Conservation (phyloP, 805 yeast species). For the Yarrowia yakushimensis region DNA sequence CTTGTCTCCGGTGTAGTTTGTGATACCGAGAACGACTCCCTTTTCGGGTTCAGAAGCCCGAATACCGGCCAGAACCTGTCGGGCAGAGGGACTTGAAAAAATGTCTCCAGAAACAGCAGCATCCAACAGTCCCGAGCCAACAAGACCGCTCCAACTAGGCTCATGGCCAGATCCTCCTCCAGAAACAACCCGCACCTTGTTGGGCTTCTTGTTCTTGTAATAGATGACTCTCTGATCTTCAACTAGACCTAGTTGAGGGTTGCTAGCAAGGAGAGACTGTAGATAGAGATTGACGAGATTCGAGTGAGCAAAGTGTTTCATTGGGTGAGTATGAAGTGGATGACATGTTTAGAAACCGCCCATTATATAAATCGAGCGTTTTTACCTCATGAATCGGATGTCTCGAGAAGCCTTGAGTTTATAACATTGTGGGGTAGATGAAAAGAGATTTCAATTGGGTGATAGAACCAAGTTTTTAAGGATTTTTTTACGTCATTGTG, state of each 20-base stretch:
- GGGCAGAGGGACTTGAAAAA: conserved; percentile 92
- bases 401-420: not conserved
- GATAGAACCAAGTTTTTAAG: not conserved
- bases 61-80: conserved; percentile 72
- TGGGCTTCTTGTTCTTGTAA: not conserved
- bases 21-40: conserved; percentile 77
- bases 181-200: conserved; percentile 46
- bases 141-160: conserved; percentile 89
- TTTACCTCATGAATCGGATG: not conserved
- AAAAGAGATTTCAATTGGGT: not conserved
- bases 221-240: conserved; percentile 16
- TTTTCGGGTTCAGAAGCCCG: conserved; percentile 52
- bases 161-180: conserved; percentile 54
- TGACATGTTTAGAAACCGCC: too few relatives aligned
- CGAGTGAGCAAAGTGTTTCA: not conserved
- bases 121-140: conserved; percentile 76
- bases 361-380: not conserved
- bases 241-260: conserved; percentile 13
- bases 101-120: conserved; percentile 87
- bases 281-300: conserved; percentile 20
- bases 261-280: not conserved
- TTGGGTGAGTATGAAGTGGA: not conserved
- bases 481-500: not conserved
- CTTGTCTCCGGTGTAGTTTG: conserved; percentile 93
- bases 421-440: not conserved